Conservation (phyloP, 257 asterid genomes). For the Solanum pinnatisectum region DNA sequence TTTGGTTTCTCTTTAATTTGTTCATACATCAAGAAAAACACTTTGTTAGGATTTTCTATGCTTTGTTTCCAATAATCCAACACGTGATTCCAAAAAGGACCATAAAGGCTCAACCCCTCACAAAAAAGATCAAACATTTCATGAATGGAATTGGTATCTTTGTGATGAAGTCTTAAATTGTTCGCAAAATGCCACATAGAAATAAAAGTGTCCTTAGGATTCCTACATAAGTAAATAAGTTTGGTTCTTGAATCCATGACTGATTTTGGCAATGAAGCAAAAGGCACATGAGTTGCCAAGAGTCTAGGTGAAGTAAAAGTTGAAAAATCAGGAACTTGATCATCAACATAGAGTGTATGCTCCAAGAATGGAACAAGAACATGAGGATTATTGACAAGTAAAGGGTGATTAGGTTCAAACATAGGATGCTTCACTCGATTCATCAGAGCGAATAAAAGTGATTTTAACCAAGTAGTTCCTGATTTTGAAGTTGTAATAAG, state of each 20-base stretch:
- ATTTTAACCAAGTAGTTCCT: constrained; percentile 10
- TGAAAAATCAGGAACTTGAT: neutral
- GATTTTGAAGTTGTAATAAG: neutral
- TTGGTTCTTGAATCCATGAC: neutral
- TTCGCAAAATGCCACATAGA: neutral
- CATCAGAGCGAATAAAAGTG: neutral
- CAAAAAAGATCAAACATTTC: neutral
- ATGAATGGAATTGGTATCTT: neutral
- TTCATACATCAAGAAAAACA: constrained; percentile 7
- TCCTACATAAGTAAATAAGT: neutral
- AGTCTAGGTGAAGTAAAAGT: neutral
- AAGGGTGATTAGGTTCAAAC: neutral
- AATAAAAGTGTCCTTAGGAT: neutral
- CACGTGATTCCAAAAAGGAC: neutral
- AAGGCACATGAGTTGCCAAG: neutral
- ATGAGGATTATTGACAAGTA: neutral
- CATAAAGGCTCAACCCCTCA: neutral
- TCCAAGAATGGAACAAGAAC: constrained; percentile 1
- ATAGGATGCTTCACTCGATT: neutral
- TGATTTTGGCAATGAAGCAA: neutral
- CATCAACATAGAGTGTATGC: neutral
- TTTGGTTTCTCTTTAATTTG: neutral
- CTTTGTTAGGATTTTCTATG: neutral
- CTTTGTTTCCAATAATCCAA: neutral
- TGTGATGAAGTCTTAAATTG: neutral